phyloP scores from a whole-genome alignment of 2,329 filamentous ascomycete species.

The Xylaria sp. region DNA sequence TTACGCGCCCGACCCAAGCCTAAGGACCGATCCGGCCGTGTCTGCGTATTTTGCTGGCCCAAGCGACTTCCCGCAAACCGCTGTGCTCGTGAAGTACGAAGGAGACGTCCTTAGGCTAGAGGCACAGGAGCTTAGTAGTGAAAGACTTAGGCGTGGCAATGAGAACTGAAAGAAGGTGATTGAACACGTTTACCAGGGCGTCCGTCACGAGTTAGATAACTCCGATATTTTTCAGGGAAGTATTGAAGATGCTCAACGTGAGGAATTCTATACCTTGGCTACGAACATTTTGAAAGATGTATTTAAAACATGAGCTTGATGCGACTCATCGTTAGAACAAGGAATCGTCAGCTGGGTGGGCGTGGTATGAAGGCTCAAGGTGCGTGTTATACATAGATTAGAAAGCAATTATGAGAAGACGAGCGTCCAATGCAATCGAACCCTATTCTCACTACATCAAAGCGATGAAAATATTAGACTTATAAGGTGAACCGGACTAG shows the following conservation, averaged over 20 bases:
- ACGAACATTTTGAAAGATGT: slow-evolving; percentile 1
- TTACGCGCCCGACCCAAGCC: slow-evolving; percentile 24
- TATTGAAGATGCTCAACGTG: background rate
- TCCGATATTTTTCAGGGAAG: background rate
- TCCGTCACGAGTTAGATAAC: slow-evolving; percentile 6
- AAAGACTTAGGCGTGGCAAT: background rate
- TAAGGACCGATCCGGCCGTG: slow-evolving; percentile 22
- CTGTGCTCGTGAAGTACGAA: slow-evolving; percentile 23
- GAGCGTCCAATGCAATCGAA: too few species aligned
- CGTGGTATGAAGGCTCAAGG: too few species aligned
- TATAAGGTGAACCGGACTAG: too few species aligned
- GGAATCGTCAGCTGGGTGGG: too few species aligned
- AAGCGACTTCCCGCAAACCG: slow-evolving; percentile 23
- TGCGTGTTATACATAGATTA: too few species aligned
- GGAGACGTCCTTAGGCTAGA: slow-evolving; percentile 27
- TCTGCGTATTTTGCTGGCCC: slow-evolving; percentile 23
- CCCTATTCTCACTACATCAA: too few species aligned
- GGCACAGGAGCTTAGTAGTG: slow-evolving; percentile 10
- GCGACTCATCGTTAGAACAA: background rate
- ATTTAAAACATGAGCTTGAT: background rate
- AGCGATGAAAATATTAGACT: too few species aligned
- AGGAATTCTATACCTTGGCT: background rate
- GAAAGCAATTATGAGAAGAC: too few species aligned
- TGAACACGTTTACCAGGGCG: background rate
- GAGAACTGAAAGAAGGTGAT: background rate